phyloP scores from a whole-genome alignment of 805 yeast genomes.

The Spathaspora boniae region DNA sequence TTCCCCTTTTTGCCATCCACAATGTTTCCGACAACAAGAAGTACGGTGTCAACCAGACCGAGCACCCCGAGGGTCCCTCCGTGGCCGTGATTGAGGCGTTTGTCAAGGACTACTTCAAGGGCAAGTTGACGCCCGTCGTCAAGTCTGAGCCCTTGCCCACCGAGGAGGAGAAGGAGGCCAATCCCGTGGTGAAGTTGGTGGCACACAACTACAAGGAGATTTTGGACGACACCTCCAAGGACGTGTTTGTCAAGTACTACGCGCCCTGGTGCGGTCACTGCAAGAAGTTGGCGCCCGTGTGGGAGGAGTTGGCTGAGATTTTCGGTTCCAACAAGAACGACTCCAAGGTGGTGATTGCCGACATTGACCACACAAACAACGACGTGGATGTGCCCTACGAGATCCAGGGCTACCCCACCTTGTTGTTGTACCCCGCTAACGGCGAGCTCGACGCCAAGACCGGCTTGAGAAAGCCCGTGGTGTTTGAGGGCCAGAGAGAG shows the following conservation, averaged over 20 bases:
- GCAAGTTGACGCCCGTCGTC: slow-evolving; percentile 65
- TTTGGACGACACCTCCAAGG: slow-evolving; percentile 54
- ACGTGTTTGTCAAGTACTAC: slow-evolving; percentile 83
- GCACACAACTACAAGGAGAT: slow-evolving; percentile 77
- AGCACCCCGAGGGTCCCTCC: slow-evolving; percentile 44
- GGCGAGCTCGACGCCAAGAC: slow-evolving; percentile 40
- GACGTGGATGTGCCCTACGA: slow-evolving; percentile 70
- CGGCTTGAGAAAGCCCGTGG: slow-evolving; percentile 50
- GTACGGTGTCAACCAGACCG: slow-evolving; percentile 69
- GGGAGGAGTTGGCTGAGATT: slow-evolving; percentile 78
- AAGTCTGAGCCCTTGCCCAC: slow-evolving; percentile 88
- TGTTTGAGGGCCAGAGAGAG: slow-evolving; percentile 69
- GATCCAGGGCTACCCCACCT: slow-evolving; percentile 89
- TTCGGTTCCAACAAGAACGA: slow-evolving; percentile 49
- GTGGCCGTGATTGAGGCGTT: slow-evolving; percentile 53
- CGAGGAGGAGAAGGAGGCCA: slow-evolving; percentile 56
- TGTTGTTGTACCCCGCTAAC: slow-evolving; percentile 82
- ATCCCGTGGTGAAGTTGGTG: slow-evolving; percentile 71
- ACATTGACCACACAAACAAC: slow-evolving; percentile 85
- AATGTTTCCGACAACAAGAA: slow-evolving; percentile 65
- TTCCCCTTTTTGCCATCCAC: slow-evolving; percentile 87
- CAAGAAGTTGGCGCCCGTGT: slow-evolving; percentile 83
- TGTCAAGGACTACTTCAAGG: slow-evolving; percentile 60
- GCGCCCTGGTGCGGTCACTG: slow-evolving; percentile 99
- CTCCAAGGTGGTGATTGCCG: slow-evolving; percentile 67